Evolutionary conservation across 148 eudicot species (phyloP).

Genomic region (Chenopodium formosanum): DNA sequence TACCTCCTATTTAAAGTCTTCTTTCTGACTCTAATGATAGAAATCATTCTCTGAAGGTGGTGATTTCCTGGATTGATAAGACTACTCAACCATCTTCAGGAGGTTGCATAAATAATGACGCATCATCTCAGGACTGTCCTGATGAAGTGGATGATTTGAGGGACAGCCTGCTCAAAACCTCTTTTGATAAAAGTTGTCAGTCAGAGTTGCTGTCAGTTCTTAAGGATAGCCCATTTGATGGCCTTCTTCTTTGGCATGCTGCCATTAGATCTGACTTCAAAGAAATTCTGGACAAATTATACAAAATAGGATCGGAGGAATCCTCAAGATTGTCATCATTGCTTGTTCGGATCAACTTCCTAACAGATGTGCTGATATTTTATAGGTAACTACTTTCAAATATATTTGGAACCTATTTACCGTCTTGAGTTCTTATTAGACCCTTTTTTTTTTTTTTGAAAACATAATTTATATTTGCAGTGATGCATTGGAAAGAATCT

Average conservation of each 20-base stretch:
- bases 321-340: conserved; percentile 42
- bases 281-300: conserved; percentile 48
- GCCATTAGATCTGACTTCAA: conserved; percentile 55
- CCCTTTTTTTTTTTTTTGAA: conserved; percentile 3
- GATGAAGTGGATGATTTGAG: conserved; percentile 33
- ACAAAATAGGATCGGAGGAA: conserved; percentile 39
- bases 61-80: conserved; percentile 63
- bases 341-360: conserved; percentile 56
- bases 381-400: conserved; percentile 50
- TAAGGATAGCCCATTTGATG: conserved; percentile 38
- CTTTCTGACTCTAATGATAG: conserved; percentile 21
- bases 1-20: conserved; percentile 12
- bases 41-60: conserved; percentile 45
- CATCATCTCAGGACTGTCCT: conserved; percentile 28
- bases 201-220: conserved; percentile 22
- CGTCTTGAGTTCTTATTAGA: conserved; percentile 9
- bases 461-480: conserved; percentile 40
- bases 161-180: conserved; percentile 32
- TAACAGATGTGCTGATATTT: conserved; percentile 61
- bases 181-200: conserved; percentile 28
- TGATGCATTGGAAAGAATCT: conserved; percentile 53
- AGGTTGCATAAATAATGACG: conserved; percentile 23
- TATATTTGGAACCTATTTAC: conserved; percentile 3
- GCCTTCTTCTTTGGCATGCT: conserved; percentile 63
- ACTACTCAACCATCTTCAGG: conserved; percentile 27